Base-by-base conservation (phyloP, 805 yeast genomes). In the Saccharomycopsis sp. region DNA sequence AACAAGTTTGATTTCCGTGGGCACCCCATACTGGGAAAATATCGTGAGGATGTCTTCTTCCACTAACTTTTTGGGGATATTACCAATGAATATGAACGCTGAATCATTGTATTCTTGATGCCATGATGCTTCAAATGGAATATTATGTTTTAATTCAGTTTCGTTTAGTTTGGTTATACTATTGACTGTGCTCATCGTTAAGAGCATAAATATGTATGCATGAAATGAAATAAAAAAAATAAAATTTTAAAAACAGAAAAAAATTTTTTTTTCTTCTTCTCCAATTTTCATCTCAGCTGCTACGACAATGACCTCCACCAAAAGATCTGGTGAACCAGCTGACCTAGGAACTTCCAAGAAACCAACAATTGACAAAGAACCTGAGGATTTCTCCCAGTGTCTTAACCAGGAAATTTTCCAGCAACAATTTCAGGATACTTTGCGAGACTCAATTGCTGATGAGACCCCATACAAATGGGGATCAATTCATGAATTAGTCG, bases 381-480 rank as follows among this genome's bases (percentile, higher is more conserved):
- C 28, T 9, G 31, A 40, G 38, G 48, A 49, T 16, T 45, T 29
- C 32, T 45, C 50, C 17, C 21, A 24, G 21, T 38, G 16, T 26
- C 22, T 49, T 22, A 43, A 49, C 32, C 45, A 39, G 13, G 67
- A 74, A 45, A 64, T 79, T 13, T 79, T 81, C 69, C 60, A 64
- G 21, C 53, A 58, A 1, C 50, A 62, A 1, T 74, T 70, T 52
- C 64, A 63, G 53, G 51, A 56, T 2, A 52, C 57, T 1, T 56
- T 84, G 43, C 65, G 65, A 44, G 45, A 63, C 2, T 61, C 64
- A 24, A 75, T 88, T 29, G 52, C 63, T 1, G 62, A 65, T 5
- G 77, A 94, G 2, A 69, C 75, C 51, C 98, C 98, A 1, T 93
- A 83, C 60, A 72, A 77, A 58, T 90, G 97, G 89, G 97, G 97